These are phyloP conservation scores for Phytophthora fragariaefolia DNA, from an alignment of 352 stramenopile genomes.

Conservation along the genomic window DNA sequence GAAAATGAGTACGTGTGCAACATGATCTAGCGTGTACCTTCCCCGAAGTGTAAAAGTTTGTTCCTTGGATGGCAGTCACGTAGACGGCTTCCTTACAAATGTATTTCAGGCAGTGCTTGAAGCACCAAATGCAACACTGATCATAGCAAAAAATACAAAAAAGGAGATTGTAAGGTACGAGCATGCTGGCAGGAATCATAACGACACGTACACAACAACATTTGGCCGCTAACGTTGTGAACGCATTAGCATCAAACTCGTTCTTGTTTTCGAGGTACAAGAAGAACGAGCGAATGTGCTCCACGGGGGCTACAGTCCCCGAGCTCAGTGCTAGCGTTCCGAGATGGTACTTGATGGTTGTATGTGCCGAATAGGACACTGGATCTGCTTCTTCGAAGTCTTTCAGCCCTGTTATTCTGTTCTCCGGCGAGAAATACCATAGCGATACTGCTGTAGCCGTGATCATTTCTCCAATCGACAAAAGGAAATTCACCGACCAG, in stretches of 20 bases:
- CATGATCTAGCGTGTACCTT: conserved; percentile 48
- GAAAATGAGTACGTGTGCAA: not conserved
- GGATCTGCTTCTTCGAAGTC: conserved; percentile 58
- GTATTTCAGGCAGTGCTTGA: conserved; percentile 85
- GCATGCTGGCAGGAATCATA: not conserved
- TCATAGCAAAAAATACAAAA: conserved; percentile 15
- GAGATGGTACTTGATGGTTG: conserved; percentile 73
- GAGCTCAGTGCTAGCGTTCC: conserved; percentile 78
- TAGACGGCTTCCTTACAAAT: conserved; percentile 87
- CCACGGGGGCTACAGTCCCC: conserved; percentile 60
- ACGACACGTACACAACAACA: conserved; percentile 73
- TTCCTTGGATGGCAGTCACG: conserved; percentile 83
- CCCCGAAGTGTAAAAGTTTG: conserved; percentile 74
- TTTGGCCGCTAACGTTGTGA: conserved; percentile 63
- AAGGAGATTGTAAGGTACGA: conserved; percentile 6
- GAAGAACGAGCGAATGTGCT: conserved; percentile 77
- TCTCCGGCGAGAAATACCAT: conserved; percentile 82
- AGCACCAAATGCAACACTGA: conserved; percentile 87
- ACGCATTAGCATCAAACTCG: conserved; percentile 69
- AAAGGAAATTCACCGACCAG: conserved; percentile 74
- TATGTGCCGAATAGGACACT: conserved; percentile 70
- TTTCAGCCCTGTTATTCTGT: conserved; percentile 65
- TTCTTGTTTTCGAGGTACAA: conserved; percentile 87
- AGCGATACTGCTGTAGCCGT: conserved; percentile 72
- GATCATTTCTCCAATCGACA: conserved; percentile 79